Percentiles rank a stretch among this genome's conserved stretches.
Evolutionary conservation across 2,329 filamentous ascomycete genomes (phyloP).

Genomic region (Xylaria sp.): DNA sequence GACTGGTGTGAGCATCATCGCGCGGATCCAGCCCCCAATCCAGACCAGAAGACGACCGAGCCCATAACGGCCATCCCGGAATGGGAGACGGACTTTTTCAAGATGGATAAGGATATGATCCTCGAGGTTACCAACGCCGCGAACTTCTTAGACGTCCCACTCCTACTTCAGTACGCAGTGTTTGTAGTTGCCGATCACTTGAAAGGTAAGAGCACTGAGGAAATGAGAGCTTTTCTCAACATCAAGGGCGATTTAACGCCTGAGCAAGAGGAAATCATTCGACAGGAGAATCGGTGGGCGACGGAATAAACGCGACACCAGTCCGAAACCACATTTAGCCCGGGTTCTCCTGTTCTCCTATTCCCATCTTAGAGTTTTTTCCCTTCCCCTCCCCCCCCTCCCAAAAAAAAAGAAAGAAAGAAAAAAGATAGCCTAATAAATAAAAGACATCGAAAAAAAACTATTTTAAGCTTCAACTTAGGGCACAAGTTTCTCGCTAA

Average conservation of each 20-base stretch:
- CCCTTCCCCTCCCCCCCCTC: too few relatives aligned
- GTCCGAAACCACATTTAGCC: too few relatives aligned
- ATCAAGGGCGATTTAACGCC: constrained; percentile 11
- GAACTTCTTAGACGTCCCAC: constrained; percentile 20
- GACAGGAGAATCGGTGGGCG: background rate
- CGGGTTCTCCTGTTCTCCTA: too few relatives aligned
- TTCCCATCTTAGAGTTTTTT: too few relatives aligned
- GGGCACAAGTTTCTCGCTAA: background rate
- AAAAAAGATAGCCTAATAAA: too few relatives aligned
- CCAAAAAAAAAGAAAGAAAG: too few relatives aligned
- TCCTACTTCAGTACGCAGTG: constrained; percentile 1
- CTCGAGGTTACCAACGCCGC: background rate
- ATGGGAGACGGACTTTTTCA: background rate
- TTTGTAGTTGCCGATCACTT: background rate
- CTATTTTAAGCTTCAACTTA: background rate
- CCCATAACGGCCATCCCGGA: background rate
- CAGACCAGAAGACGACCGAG: too few relatives aligned
- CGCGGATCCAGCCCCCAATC: background rate
- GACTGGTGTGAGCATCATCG: constrained; percentile 30
- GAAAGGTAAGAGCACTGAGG: background rate
- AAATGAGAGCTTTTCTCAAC: constrained; percentile 17
- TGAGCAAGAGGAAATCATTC: background rate
- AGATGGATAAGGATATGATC: background rate
- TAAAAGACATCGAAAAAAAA: background rate
- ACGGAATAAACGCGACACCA: background rate